Evolutionary conservation across 75 land plant species (phyloP), one percentile per base, ranked within the genome.

Genomic region (Selaginella moellendorffii): DNA sequence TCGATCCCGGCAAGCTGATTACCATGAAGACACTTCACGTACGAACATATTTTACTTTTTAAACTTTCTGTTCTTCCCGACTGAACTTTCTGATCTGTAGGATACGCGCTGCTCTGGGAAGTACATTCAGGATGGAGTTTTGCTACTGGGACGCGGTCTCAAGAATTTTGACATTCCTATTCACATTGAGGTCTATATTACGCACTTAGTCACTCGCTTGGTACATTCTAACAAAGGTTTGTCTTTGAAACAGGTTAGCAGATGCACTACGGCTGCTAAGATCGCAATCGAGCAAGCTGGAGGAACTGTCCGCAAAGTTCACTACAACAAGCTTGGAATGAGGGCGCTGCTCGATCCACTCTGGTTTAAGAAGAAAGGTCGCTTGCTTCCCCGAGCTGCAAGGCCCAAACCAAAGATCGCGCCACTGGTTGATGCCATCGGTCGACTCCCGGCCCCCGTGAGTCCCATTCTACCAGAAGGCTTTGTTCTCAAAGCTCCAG

Each of bases 11-110:
- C 54, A 82, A 91, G 54, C 76, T 91, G 54, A 91, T 91, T 2
- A 91, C 93, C 14, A 91, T 91, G 97, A 91, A 91, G 69, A 82
- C 93, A 10, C 75, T 91, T 25, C 84, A 82, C 82, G 92, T 87
- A 79, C 27, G 26, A 12, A n/a, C n/a, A n/a, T n/a, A n/a, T n/a
- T 29, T n/a, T 12, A 59, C 59, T 8, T 19, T 23, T 36, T 36
- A n/a, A n/a, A n/a, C n/a, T n/a, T n/a, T n/a, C n/a, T n/a, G n/a
- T n/a, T n/a, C n/a, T n/a, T n/a, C n/a, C n/a, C n/a, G n/a, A n/a
- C n/a, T n/a, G 14, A 5, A 36, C 46, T 14, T 5, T 36, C 5
- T 36, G 63, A 62, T 66, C 1, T 58, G 28, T 73, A 90, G 97
- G 97, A 90, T 68, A 66, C 79, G 31, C 83, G 85, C 12, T 87